Evolutionary conservation across 371 early-diverging fungal genomes (phyloP), one percentile per base, ranked within the genome.

Genomic region (Actinomortierella ambigua): DNA sequence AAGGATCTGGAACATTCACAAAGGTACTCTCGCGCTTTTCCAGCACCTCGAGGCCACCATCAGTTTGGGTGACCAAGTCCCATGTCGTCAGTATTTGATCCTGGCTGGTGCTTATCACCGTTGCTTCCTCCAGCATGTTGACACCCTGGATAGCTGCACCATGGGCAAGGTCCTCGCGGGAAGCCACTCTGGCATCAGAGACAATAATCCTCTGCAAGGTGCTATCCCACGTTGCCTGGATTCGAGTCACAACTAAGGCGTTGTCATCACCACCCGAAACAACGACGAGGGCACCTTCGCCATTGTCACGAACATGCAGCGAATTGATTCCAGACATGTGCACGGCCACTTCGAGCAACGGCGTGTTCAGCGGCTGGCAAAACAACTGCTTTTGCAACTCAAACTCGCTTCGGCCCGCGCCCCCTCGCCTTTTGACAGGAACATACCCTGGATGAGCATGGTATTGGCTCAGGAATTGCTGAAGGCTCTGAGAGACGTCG

Each of bases 221-320:
- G 18, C 55, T 43, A 50, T 61, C 55, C 71, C 68, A 76, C 5
- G n/a, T n/a, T 23, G 63, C 59, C 43, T 63, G 18, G 18, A 73
- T 44, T 41, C 44, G 44, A 13, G 79, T 55, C 11, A 73, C 79
- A 18, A 67, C 79, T 17, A 87, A 50, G 0, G 84, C 84, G 63
- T 87, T 87, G 53, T 87, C 87, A 63, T 87, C 87, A 18, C 87
- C 87, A 41, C 87, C 87, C n/a, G 85, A 79, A 2, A 79, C 64
- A 0, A 81, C 52, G 41, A 82, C 29, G 9, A 84, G 41, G 7
- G 39, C 54, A 0, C 50, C 55, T 1, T 50, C 57, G 66, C 75
- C 79, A 54, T 69, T 53, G 22, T 66, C 53, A 9, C 55, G 47
- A 0, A 77, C 77, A 49, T 76, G 70, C 1, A 86, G 63, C 17